Percentiles rank a stretch among this genome's conserved stretches.
Evolutionary conservation across 2,329 filamentous ascomycete genomes (phyloP).

Genomic region (Alternaria sp.): DNA sequence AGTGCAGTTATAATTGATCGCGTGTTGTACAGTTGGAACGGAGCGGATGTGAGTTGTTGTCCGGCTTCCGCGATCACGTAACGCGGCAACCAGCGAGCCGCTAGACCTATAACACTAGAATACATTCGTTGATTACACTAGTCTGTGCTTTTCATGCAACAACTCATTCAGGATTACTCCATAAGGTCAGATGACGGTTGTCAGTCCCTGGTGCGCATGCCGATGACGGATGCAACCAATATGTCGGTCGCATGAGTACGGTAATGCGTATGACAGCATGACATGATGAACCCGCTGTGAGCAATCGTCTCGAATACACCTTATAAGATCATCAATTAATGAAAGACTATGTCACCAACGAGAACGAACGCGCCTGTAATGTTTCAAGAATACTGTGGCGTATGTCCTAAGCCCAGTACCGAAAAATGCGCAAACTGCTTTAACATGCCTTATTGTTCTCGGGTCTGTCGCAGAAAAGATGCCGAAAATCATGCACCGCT

Average conservation of each 20-base stretch:
- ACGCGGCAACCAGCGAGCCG: background rate
- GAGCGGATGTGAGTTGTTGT: conserved; percentile 8
- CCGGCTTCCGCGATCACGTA: conserved; percentile 9
- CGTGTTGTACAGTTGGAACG: background rate
- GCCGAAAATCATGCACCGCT: background rate
- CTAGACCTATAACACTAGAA: background rate
- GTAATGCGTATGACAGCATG: background rate
- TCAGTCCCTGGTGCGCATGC: background rate
- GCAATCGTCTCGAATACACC: background rate
- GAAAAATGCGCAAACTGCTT: background rate
- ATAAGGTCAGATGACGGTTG: background rate
- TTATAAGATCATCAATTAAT: background rate
- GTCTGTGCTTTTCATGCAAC: background rate
- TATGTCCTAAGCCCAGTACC: background rate
- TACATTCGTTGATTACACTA: background rate
- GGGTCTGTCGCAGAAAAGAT: background rate
- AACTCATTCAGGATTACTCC: background rate
- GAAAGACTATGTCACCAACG: background rate
- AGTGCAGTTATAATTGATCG: background rate
- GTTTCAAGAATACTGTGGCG: background rate
- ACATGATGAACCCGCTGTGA: background rate
- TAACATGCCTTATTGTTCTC: background rate
- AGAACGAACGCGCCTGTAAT: background rate
- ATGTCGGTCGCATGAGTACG: background rate
- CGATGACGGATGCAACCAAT: background rate